Evolutionary conservation across 345 rosid species (phyloP), one percentile per base, ranked within the genome.

Genomic region (Gossypium sturtianum): DNA sequence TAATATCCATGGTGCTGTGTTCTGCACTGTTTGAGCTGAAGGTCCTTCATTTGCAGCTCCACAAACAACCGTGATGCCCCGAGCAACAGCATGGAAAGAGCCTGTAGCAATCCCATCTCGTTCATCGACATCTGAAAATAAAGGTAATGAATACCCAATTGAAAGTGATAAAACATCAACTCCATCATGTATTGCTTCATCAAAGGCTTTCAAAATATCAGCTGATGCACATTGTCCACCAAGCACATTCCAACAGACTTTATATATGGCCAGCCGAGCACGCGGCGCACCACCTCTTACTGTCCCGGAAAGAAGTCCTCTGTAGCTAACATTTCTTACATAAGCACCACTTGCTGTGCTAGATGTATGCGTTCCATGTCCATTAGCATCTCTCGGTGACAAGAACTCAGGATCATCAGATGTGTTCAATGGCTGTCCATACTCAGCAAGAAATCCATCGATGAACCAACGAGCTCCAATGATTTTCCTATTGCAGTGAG

Each of bases 311-410:
- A 66, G 78, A 57, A 85, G 81, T 67, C 84, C 87, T 52, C 2
- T 59, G 57, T 49, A 69, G 74, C 84, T 80, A 4, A n/a, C 76
- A 51, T 84, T 84, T 60, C 77, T 65, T 38, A 84, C 66, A 53
- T 76, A 72, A 19, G 81, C 19, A 51, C 85, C 77, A 59, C 82
- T 80, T 54, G 93, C 90, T 0, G 84, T 89, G 67, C 87, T 81
- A 15, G 93, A 78, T 4, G 89, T 85, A 76, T 88, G 92, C 0
- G 89, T 86, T 4, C 93, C 97, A 43, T 89, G 93, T 34, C 92
- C 92, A 22, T 66, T 61, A 0, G 82, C 85, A 67, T 68, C 58
- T 49, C 58, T 51, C 1, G 86, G 63, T 23, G 87, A 85, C 23
- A 78, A 25, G 70, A 4, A 78, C 0, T 85, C 73, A 4, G 60